Conservation (phyloP, 805 yeast species). For the Sugiyamaella qingdaonensis region DNA sequence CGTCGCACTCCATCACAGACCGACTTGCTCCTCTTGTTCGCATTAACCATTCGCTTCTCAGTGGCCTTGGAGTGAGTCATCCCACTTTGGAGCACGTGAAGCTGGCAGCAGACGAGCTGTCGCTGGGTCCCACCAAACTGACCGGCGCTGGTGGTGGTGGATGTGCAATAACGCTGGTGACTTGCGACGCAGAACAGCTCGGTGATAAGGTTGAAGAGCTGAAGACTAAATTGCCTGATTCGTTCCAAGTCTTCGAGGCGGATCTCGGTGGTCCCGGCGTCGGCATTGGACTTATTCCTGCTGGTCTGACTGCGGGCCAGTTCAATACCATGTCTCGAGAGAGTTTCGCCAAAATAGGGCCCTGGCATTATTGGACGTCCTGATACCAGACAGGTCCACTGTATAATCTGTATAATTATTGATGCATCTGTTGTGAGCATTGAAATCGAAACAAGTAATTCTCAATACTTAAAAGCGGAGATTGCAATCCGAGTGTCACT, state of each 20-base stretch:
- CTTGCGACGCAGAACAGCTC: slow-evolving; percentile 27
- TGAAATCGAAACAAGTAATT: no score
- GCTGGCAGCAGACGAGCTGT: slow-evolving; percentile 55
- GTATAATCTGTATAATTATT: slow-evolving; percentile 3
- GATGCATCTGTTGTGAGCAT: neutral
- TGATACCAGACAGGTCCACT: neutral
- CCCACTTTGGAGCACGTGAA: slow-evolving; percentile 80
- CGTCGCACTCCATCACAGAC: slow-evolving; percentile 29
- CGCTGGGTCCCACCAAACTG: slow-evolving; percentile 82
- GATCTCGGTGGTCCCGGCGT: slow-evolving; percentile 88
- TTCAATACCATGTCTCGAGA: slow-evolving; percentile 25
- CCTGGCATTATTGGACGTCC: slow-evolving; percentile 30
- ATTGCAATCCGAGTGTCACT: no score
- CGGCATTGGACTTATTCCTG: slow-evolving; percentile 40
- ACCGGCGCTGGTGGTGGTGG: slow-evolving; percentile 99
- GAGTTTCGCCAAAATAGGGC: slow-evolving; percentile 36
- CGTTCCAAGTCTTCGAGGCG: slow-evolving; percentile 74
- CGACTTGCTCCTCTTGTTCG: slow-evolving; percentile 59
- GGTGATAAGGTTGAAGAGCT: slow-evolving; percentile 33
- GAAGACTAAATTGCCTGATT: slow-evolving; percentile 39
- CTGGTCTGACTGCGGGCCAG: slow-evolving; percentile 8
- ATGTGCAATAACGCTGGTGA: slow-evolving; percentile 83
- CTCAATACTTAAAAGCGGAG: no score
- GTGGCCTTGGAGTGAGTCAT: slow-evolving; percentile 86
- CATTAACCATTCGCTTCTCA: slow-evolving; percentile 83